Evolutionary conservation across 176 grass and related monocot species (phyloP).

Genomic region (Eleusine coracana): DNA sequence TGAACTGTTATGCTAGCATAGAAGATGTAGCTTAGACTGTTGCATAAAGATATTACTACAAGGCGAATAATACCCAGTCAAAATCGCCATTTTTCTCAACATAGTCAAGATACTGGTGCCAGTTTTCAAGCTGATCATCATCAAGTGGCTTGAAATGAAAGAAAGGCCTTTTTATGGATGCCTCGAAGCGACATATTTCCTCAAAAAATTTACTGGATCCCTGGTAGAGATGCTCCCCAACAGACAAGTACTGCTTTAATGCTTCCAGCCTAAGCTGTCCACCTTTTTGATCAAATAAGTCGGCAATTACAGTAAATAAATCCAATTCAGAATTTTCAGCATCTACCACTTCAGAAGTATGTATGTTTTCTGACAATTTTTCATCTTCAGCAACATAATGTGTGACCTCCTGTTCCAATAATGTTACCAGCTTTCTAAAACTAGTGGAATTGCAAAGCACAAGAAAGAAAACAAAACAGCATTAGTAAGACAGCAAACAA

Average conservation of each 20-base stretch:
- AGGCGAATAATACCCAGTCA: conserved; percentile 75
- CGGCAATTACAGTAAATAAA: conserved; percentile 49
- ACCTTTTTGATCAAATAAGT: conserved; percentile 52
- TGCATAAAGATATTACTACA: conserved; percentile 22
- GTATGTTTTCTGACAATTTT: conserved; percentile 33
- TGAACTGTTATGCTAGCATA: conserved; percentile 33
- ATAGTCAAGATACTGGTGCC: conserved; percentile 91
- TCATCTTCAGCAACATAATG: conserved; percentile 46
- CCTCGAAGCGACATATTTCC: conserved; percentile 78
- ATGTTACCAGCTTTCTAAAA: conserved; percentile 75
- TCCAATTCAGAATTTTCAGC: conserved; percentile 51
- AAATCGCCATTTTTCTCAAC: conserved; percentile 91
- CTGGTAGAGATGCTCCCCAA: conserved; percentile 68
- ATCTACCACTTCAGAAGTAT: conserved; percentile 52
- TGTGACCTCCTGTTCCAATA: conserved; percentile 66
- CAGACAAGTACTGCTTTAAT: conserved; percentile 68
- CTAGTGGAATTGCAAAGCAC: conserved; percentile 57
- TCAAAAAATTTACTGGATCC: conserved; percentile 70
- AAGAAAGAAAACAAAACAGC: conserved; percentile 17
- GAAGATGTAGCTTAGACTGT: conserved; percentile 23
- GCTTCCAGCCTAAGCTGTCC: conserved; percentile 44
- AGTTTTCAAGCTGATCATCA: conserved; percentile 81
- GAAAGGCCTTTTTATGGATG: conserved; percentile 67
- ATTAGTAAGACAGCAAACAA: conserved; percentile 36
- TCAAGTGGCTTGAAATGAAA: conserved; percentile 91